Evolutionary conservation across 2,329 filamentous ascomycete species (phyloP), one percentile per base, ranked within the genome.

Genomic region (Fusarium sp.): DNA sequence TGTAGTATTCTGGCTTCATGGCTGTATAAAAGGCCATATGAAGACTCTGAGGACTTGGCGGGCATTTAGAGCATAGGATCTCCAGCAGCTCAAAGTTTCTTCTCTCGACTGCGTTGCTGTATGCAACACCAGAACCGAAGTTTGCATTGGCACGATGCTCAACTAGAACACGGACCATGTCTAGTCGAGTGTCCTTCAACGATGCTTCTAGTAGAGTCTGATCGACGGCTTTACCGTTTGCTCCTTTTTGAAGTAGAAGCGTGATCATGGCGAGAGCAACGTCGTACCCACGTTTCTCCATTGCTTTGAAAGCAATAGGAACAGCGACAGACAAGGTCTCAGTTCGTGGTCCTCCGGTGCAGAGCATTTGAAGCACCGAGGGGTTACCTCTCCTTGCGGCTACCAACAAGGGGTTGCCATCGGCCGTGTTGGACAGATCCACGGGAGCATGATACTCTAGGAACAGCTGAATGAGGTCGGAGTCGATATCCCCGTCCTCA

Each of bases 131-230:
- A 2, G 9, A 49, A 0, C 16, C 11, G 1, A 10, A 44, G n/a
- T 67, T 67, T 4, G 51, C 53, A 2, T 67, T 55, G 4, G 64
- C 65, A 0, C 58, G 53, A 1, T 63, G 33, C 0, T 67, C 16
- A 4, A 50, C 10, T 3, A 67, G 50, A 1, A 40, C 10, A 4
- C 20, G 58, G 6, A 59, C 23, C 23, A 67, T 46, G 2, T 29
- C 18, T 3, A 51, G 2, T 3, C 27, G 33, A 2, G 2, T 2
- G 11, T 63, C 58, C 1, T 20, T n/a, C 13, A 18, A 2, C 0
- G 34, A 38, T 5, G 59, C 58, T 1, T 51, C 42, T 2, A 67
- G 27, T 1, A 67, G 16, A 3, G 34, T 40, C 2, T 67, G 8
- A 2, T 67, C 5, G 0, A 63, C 6, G 6, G 13, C 11, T 0